phyloP scores from a whole-genome alignment of 345 rosid species.

The Adansonia digitata region DNA sequence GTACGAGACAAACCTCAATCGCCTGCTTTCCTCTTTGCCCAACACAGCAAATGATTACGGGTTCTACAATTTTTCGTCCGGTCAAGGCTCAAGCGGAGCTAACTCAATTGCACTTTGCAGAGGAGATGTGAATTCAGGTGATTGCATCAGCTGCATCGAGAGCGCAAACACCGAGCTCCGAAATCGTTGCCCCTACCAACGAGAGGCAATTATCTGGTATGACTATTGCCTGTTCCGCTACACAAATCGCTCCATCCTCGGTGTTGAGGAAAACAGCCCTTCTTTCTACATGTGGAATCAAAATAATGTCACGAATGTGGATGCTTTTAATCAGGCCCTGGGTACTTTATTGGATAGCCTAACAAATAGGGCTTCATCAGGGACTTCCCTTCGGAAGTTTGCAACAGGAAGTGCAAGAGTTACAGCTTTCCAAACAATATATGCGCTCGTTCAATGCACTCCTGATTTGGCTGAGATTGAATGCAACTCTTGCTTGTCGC shows the following conservation, averaged over 20 bases:
- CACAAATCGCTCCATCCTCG: slow-evolving; percentile 24
- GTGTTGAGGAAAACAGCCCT: neutral
- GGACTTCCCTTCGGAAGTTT: slow-evolving; percentile 16
- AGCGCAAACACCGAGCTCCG: slow-evolving; percentile 9
- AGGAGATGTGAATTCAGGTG: slow-evolving; percentile 22
- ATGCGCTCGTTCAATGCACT: slow-evolving; percentile 38
- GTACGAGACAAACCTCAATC: slow-evolving; percentile 19
- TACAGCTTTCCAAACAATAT: neutral
- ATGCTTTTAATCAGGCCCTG: slow-evolving; percentile 13
- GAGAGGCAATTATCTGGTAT: slow-evolving; percentile 31
- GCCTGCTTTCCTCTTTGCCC: slow-evolving; percentile 20
- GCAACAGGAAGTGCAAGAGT: slow-evolving; percentile 7
- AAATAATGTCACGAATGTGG: slow-evolving; percentile 6
- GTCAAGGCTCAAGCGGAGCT: slow-evolving; percentile 15
- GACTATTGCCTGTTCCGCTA: slow-evolving; percentile 38
- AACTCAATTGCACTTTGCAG: slow-evolving; percentile 36
- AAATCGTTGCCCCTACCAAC: slow-evolving; percentile 25
- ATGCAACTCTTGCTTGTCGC: slow-evolving; percentile 17
- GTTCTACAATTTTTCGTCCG: slow-evolving; percentile 19
- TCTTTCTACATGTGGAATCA: neutral
- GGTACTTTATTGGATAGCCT: slow-evolving; percentile 5
- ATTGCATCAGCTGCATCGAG: slow-evolving; percentile 29
- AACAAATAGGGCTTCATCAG: slow-evolving; percentile 14
- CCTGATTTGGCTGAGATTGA: slow-evolving; percentile 23
- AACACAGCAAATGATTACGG: slow-evolving; percentile 14